Evolutionary conservation across 495 filamentous ascomycete genomes (phyloP).

Genomic region (Parathielavia appendiculata): DNA sequence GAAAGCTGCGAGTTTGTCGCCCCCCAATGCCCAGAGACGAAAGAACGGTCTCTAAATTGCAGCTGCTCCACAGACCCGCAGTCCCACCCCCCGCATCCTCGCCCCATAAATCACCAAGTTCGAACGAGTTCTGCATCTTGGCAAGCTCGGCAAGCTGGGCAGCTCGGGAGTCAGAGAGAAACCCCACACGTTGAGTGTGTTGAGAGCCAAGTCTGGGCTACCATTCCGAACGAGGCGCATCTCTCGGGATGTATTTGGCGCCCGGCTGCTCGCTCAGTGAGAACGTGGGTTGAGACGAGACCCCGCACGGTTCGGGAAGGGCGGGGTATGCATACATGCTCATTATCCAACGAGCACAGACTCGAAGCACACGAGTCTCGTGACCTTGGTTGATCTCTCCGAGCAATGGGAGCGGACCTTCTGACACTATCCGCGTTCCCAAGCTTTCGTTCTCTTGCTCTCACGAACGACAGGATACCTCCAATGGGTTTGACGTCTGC

Average conservation of each 20-base stretch:
- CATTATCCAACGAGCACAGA: background rate
- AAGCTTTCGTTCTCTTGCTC: background rate
- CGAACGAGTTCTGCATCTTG: background rate
- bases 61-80: too few relatives aligned
- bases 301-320: constrained; percentile 10
- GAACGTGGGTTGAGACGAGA: constrained; percentile 1
- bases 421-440: background rate
- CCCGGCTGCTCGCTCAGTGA: background rate
- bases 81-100: constrained; percentile 11
- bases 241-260: background rate
- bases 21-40: too few relatives aligned
- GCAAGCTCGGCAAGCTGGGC: background rate
- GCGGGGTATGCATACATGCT: constrained; percentile 1
- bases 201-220: background rate
- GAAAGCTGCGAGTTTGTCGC: too few relatives aligned
- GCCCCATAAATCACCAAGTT: background rate
- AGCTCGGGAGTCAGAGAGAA: background rate
- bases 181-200: background rate
- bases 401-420: background rate
- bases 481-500: constrained; percentile 12
- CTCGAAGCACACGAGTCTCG: background rate
- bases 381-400: too few relatives aligned
- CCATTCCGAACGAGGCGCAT: background rate
- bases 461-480: background rate
- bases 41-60: too few relatives aligned